Conservation (phyloP, 2,329 filamentous ascomycete species). For the Trichocomaceae sp. region DNA sequence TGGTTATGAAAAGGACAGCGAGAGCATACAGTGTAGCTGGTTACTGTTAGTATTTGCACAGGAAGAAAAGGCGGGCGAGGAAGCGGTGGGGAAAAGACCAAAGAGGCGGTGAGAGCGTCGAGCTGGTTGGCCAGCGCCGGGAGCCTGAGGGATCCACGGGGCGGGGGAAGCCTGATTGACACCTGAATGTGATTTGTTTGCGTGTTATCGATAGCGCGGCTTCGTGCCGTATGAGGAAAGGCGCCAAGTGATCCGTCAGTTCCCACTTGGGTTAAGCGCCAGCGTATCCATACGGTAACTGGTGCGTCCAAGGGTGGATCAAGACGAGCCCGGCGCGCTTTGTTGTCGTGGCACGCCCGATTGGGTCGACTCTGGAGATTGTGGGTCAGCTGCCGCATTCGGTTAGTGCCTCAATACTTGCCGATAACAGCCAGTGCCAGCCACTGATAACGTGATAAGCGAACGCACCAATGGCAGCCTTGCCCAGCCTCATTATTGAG, state of each 20-base stretch:
- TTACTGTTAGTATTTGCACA: too few relatives aligned
- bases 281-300: neutral
- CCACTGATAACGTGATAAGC: neutral
- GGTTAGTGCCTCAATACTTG: too few relatives aligned
- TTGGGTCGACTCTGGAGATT: neutral
- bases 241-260: constrained; percentile 6
- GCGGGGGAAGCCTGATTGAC: constrained; percentile 2
- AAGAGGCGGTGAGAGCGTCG: constrained; percentile 38
- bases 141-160: constrained; percentile 9
- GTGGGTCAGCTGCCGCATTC: neutral
- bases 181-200: constrained; percentile 9
- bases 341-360: neutral
- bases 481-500: neutral
- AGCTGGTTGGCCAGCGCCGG: constrained; percentile 30
- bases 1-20: constrained; percentile 21
- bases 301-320: too few relatives aligned
- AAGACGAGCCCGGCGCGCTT: too few relatives aligned
- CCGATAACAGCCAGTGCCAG: neutral
- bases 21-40: too few relatives aligned
- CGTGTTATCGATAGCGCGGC: constrained; percentile 19
- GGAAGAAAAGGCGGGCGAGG: constrained; percentile 23
- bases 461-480: neutral
- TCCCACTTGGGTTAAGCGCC: neutral
- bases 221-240: neutral
- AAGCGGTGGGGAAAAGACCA: constrained; percentile 34